Evolutionary conservation across 305 asterid species (phyloP), one percentile per base, ranked within the genome.

Genomic region (Fraxinus latifolia): DNA sequence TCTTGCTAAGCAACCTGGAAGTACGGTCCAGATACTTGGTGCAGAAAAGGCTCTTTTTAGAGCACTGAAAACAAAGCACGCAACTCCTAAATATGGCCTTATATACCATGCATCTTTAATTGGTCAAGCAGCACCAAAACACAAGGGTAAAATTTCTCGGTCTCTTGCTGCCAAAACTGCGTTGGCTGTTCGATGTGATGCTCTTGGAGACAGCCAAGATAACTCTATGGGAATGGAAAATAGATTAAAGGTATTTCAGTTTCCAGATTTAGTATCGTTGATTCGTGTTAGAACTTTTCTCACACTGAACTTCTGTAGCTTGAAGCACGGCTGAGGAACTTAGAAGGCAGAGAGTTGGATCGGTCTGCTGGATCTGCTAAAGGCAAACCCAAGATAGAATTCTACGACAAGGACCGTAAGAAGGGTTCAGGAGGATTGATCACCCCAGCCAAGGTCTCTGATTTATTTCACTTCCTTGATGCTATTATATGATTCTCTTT

Each of bases 1-100:
- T 91, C 96, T 95, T 77, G 95, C 99, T 0, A 95, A 95, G 93
- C 99, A 96, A 85, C 98, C 99, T 17, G 97, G 97, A 80, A 96
- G 99, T 77, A 94, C 99, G 0, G 97, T 95, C 62, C 99, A 95
- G 89, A 95, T 95, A 50, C 98, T 95, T 65, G 98, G 99, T 83
- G 99, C 97, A 1, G 97, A 95, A 82, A 95, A 95, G 87, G 98
- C 98, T 50, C 93, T 95, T 47, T 95, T 95, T 79, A 89, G 99
- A 85, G 98, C 98, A 81, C 89, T 94, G 79, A 95, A 95, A 88
- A 94, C 97, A 1, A 95, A 95, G 90, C 25, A 23, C 25, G 25
- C 25, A 23, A 23, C 25, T 23, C 25, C 25, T 23, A 23, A 23
- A 23, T n/a, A n/a, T n/a, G n/a, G n/a, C n/a, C n/a, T n/a, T n/a